Percentiles rank a stretch among this genome's conserved stretches.
These are phyloP conservation scores for Xerophyta viscosa DNA, from an alignment of 106 monocot species.

Conservation along the genomic window DNA sequence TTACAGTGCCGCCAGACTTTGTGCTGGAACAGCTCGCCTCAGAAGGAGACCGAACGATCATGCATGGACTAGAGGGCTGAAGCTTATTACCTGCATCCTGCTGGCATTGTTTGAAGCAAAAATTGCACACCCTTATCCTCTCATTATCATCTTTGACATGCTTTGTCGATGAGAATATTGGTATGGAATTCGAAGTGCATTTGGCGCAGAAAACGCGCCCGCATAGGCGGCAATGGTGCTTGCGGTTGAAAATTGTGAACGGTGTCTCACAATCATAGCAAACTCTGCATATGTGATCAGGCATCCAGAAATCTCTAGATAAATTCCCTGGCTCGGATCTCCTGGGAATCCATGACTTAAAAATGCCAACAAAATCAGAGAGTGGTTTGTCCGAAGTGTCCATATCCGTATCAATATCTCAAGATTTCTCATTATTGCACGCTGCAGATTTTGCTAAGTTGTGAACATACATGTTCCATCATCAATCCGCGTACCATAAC, in stretches of 20 bases:
- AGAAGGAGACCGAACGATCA: slow-evolving; percentile 53
- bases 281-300: slow-evolving; percentile 84
- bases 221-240: slow-evolving; percentile 81
- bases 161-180: slow-evolving; percentile 14
- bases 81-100: slow-evolving; percentile 8
- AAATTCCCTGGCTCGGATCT: slow-evolving; percentile 36
- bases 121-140: slow-evolving; percentile 73
- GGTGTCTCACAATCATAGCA: slow-evolving; percentile 90
- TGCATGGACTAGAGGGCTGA: too few species aligned
- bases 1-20: slow-evolving; percentile 47
- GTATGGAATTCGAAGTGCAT: slow-evolving; percentile 65
- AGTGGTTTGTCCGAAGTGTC: slow-evolving; percentile 45
- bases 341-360: slow-evolving; percentile 73
- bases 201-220: slow-evolving; percentile 86
- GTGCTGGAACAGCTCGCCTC: slow-evolving; percentile 45
- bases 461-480: too few species aligned
- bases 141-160: slow-evolving; percentile 29
- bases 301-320: slow-evolving; percentile 91
- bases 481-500: too few species aligned
- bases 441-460: too few species aligned
- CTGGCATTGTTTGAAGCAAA: slow-evolving; percentile 73
- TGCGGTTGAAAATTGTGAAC: slow-evolving; percentile 75
- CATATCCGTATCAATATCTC: too few species aligned
- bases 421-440: too few species aligned
- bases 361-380: slow-evolving; percentile 36